Conservation (phyloP, 331 rosid species). For the Ulmus americana region DNA sequence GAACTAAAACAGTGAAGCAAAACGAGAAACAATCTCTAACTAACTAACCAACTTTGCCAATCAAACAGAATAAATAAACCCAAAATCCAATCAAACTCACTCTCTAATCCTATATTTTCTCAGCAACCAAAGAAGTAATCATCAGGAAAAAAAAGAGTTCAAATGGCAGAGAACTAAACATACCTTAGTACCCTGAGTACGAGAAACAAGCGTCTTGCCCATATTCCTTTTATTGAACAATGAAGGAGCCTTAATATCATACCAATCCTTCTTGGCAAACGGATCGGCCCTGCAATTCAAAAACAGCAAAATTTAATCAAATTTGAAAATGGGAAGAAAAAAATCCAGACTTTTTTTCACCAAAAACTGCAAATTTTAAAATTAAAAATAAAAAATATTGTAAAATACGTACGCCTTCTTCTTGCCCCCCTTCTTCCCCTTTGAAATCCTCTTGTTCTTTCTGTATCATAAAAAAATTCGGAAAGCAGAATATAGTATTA, state of each 20-base stretch:
- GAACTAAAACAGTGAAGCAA: too few species aligned
- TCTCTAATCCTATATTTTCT: neutral
- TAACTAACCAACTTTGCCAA: too few species aligned
- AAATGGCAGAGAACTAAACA: neutral
- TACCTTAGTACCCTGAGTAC: constrained; percentile 97
- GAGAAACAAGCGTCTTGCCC: constrained; percentile 79
- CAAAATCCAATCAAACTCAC: too few species aligned
- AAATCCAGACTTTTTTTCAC: neutral
- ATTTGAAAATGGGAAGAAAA: too few species aligned
- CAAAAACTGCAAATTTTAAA: neutral
- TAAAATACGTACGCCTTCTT: constrained; percentile 70
- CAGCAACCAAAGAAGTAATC: neutral
- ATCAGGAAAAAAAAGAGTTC: neutral
- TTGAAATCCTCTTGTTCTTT: constrained; percentile 87
- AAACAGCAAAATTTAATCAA: neutral
- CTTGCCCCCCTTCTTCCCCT: constrained; percentile 97
- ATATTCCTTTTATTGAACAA: constrained; percentile 53
- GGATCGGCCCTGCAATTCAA: constrained; percentile 57
- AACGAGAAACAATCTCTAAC: too few species aligned
- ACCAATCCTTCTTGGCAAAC: constrained; percentile 97
- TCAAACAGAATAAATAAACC: too few species aligned
- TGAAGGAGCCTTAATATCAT: constrained; percentile 77
- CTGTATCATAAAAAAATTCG: constrained; percentile 29
- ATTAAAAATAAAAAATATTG: neutral
- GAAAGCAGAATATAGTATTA: too few species aligned